Conservation (phyloP, 148 eudicot species). For the Polygonum maritimum region DNA sequence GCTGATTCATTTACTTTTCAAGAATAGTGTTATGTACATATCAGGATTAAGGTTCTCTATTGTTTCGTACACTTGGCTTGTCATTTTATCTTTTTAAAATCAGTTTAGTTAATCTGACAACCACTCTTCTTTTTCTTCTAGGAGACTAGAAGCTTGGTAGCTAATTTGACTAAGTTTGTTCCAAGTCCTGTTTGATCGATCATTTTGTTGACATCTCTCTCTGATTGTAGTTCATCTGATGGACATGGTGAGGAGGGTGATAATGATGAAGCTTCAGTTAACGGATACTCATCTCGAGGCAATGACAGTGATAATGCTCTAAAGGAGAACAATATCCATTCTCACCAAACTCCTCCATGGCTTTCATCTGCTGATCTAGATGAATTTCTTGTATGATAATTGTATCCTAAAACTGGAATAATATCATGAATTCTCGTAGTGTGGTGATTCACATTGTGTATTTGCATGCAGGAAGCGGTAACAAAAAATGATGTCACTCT, state of each 20-base stretch:
- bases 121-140: neutral
- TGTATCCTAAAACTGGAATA: neutral
- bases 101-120: neutral
- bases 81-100: neutral
- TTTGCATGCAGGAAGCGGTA: conserved; percentile 69
- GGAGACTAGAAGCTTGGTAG: neutral
- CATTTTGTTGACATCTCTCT: neutral
- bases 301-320: conserved; percentile 58
- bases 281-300: conserved; percentile 32
- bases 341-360: conserved; percentile 81
- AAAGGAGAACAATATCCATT: conserved; percentile 38
- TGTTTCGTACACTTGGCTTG: neutral
- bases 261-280: conserved; percentile 32
- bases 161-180: neutral
- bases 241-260: conserved; percentile 70
- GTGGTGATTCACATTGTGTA: neutral
- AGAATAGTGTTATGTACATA: neutral
- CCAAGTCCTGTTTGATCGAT: neutral
- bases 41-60: neutral
- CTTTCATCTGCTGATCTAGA: conserved; percentile 86
- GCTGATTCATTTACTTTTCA: neutral
- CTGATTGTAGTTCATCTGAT: conserved; percentile 54
- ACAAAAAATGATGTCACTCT: conserved; percentile 79
- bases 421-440: neutral
- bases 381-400: conserved; percentile 75